phyloP scores from a whole-genome alignment of 2,329 filamentous ascomycete species.

The Chrysoporthe deuterocubensis region DNA sequence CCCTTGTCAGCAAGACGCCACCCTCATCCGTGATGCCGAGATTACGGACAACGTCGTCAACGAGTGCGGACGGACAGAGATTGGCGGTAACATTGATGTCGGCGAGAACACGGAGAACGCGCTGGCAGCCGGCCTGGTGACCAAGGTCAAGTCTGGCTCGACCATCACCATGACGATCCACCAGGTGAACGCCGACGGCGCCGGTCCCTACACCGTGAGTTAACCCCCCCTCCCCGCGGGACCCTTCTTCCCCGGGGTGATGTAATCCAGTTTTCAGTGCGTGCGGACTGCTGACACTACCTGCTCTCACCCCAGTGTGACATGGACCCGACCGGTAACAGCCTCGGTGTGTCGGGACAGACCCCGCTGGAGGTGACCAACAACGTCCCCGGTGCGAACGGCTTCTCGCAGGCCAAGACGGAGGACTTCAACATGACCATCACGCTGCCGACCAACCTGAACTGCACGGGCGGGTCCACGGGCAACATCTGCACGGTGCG shows the following conservation, averaged over 20 bases:
- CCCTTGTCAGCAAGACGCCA: conserved; percentile 69
- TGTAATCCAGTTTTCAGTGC: background rate
- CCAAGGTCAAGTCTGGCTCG: conserved; percentile 50
- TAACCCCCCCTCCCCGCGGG: background rate
- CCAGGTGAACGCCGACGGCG: conserved; percentile 54
- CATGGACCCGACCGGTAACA: conserved; percentile 49
- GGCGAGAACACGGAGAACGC: conserved; percentile 56
- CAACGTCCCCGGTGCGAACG: conserved; percentile 61
- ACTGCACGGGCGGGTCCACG: conserved; percentile 56
- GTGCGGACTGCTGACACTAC: background rate
- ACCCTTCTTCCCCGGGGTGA: no score
- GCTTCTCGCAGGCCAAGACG: conserved; percentile 59
- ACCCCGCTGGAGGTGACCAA: conserved; percentile 56
- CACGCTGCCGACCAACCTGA: conserved; percentile 50
- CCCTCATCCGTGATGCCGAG: conserved; percentile 64
- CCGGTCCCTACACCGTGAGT: conserved; percentile 48
- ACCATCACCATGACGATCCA: conserved; percentile 49
- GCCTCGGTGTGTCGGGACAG: conserved; percentile 38
- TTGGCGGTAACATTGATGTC: conserved; percentile 62
- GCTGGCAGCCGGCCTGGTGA: conserved; percentile 48
- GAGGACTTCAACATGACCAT: conserved; percentile 60
- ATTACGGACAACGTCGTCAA: conserved; percentile 57
- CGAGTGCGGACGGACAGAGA: conserved; percentile 65
- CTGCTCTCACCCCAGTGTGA: conserved; percentile 43
- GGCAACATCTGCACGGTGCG: conserved; percentile 63